Percentiles rank a stretch among this genome's conserved stretches.
Evolutionary conservation across 352 stramenopile species (phyloP).

Genomic region (Pythium coloratum): DNA sequence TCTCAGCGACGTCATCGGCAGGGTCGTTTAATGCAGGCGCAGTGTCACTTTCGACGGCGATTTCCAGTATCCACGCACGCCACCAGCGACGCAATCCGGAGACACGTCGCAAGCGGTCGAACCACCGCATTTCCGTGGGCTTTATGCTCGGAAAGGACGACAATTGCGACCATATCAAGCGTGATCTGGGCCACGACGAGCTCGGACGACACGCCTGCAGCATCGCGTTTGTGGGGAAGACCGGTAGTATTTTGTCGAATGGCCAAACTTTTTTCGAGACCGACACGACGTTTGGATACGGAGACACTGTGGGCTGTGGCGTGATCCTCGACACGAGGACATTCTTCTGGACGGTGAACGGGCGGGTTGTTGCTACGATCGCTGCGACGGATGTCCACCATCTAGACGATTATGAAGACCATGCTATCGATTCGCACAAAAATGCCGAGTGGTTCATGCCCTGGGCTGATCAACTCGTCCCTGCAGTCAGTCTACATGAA

Average conservation of each 20-base stretch:
- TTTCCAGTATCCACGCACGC: constrained; percentile 18
- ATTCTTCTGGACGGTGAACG: constrained; percentile 78
- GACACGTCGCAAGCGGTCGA: constrained; percentile 25
- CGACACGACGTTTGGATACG: constrained; percentile 41
- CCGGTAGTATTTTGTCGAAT: constrained; percentile 50
- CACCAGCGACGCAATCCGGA: constrained; percentile 11
- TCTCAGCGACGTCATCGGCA: constrained; percentile 2
- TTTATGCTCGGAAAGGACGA: constrained; percentile 40
- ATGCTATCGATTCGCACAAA: neutral
- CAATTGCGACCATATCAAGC: constrained; percentile 19
- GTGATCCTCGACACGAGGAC: constrained; percentile 58
- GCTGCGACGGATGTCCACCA: constrained; percentile 50
- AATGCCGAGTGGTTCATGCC: constrained; percentile 14
- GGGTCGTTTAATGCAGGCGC: neutral
- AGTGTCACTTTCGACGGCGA: constrained; percentile 7
- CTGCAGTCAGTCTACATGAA: constrained; percentile 48
- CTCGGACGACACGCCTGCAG: constrained; percentile 41
- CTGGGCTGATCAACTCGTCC: constrained; percentile 34
- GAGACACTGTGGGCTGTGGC: constrained; percentile 61
- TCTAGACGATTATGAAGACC: constrained; percentile 33
- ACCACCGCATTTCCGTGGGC: constrained; percentile 47
- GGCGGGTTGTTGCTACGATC: constrained; percentile 45
- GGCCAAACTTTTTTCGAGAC: constrained; percentile 49
- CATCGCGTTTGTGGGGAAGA: constrained; percentile 59
- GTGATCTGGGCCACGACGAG: constrained; percentile 33